These are phyloP conservation scores for Pseudogymnoascus sp. DNA, from an alignment of 2,329 filamentous ascomycete genomes.

Conservation along the genomic window DNA sequence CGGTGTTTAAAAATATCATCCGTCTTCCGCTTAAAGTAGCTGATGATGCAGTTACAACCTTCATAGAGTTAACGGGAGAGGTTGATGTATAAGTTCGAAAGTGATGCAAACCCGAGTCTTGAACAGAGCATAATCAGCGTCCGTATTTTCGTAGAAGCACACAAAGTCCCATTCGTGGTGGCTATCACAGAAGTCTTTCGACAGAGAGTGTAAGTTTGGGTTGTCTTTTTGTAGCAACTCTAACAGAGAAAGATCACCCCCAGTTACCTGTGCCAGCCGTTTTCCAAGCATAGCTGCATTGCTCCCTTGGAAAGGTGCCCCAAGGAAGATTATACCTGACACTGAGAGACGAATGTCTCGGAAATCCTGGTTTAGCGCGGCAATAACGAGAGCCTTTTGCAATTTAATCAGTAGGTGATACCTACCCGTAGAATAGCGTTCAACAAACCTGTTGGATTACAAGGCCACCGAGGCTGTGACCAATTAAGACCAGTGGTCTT, in stretches of 20 bases:
- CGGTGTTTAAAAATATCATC: slow-evolving; percentile 15
- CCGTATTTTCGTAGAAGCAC: slow-evolving; percentile 13
- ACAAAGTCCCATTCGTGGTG: slow-evolving; percentile 11
- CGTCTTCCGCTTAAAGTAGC: slow-evolving; percentile 13
- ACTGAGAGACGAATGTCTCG: slow-evolving; percentile 13
- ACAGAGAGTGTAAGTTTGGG: background rate
- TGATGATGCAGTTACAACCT: slow-evolving; percentile 12
- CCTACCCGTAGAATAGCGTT: background rate
- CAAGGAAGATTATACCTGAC: slow-evolving; percentile 17
- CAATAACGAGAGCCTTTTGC: slow-evolving; percentile 14
- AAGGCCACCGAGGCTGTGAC: slow-evolving; percentile 16
- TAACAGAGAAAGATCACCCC: slow-evolving; percentile 7
- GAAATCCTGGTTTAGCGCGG: slow-evolving; percentile 10
- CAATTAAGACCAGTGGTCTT: slow-evolving; percentile 17
- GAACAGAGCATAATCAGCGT: background rate
- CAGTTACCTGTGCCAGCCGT: background rate
- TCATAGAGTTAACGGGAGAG: slow-evolving; percentile 1
- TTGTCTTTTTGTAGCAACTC: slow-evolving; percentile 13
- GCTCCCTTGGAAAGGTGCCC: slow-evolving; percentile 16
- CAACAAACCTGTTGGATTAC: slow-evolving; percentile 16
- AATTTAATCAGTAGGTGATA: background rate
- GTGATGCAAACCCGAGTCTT: slow-evolving; percentile 2
- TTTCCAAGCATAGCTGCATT: slow-evolving; percentile 9
- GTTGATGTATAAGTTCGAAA: background rate
- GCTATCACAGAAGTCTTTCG: slow-evolving; percentile 11